Conservation (phyloP, 305 asterid genomes). For the Rubia balearica region DNA sequence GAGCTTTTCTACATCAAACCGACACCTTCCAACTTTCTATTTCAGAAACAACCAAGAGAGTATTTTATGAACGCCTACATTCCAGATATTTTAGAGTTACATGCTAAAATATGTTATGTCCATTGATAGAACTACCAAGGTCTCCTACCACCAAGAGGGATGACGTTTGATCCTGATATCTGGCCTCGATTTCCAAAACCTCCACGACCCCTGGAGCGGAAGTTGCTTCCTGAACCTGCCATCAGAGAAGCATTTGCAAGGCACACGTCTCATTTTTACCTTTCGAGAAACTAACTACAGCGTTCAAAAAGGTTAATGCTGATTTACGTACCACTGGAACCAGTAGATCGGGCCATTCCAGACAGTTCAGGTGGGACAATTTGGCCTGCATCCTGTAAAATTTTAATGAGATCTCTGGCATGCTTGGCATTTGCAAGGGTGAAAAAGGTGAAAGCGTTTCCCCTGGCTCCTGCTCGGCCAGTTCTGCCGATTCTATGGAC, state of each 20-base stretch:
- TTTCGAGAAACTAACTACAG: neutral
- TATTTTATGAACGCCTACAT: neutral
- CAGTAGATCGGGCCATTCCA: constrained; percentile 68
- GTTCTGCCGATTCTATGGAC: constrained; percentile 99
- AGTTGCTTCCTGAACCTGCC: constrained; percentile 56
- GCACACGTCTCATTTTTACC: neutral
- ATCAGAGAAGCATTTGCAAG: constrained; percentile 11
- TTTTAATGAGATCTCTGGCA: constrained; percentile 75
- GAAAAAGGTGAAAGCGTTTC: constrained; percentile 90
- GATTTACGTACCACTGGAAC: constrained; percentile 42
- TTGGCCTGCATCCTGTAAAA: constrained; percentile 93
- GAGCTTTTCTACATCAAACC: neutral
- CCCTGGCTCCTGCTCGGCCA: constrained; percentile 98
- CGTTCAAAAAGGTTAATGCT: neutral
- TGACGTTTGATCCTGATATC: constrained; percentile 51
- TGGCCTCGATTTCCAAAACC: constrained; percentile 54
- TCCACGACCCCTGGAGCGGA: constrained; percentile 68
- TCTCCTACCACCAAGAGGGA: constrained; percentile 56
- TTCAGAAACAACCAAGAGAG: neutral
- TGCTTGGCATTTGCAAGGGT: constrained; percentile 92
- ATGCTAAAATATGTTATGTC: neutral
- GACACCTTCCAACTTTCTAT: neutral
- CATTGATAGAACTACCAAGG: constrained; percentile 35
- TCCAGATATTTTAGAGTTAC: neutral
- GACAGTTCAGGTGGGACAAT: constrained; percentile 81